These are phyloP conservation scores for Geranomyces variabilis DNA, from an alignment of 192 early-diverging fungal genomes.

Conservation along the genomic window DNA sequence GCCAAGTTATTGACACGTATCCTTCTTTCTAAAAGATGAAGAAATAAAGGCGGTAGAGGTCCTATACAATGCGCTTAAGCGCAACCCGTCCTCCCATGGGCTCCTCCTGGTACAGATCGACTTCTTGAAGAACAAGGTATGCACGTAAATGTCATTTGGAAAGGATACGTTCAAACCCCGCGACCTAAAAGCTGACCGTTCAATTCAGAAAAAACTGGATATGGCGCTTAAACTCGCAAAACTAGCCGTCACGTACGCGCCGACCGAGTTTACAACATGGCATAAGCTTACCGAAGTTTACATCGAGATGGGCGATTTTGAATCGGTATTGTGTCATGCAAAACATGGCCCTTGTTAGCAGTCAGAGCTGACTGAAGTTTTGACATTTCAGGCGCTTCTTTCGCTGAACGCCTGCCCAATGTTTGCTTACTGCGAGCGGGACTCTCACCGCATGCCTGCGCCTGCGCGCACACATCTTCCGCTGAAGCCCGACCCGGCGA, in stretches of 20 bases:
- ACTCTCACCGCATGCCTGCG: slow-evolving; percentile 88
- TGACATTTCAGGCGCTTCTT: slow-evolving; percentile 71
- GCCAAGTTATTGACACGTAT: too few relatives aligned
- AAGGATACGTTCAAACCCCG: too few relatives aligned
- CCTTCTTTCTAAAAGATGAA: slow-evolving; percentile 65
- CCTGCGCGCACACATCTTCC: slow-evolving; percentile 88
- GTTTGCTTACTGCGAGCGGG: slow-evolving; percentile 90
- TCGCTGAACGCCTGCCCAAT: slow-evolving; percentile 98
- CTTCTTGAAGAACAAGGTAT: slow-evolving; percentile 82
- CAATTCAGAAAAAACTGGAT: slow-evolving; percentile 59
- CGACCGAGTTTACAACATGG: slow-evolving; percentile 96
- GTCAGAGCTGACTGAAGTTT: neutral
- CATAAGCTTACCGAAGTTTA: slow-evolving; percentile 93
- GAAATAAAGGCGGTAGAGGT: slow-evolving; percentile 92
- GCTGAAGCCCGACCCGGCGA: slow-evolving; percentile 77
- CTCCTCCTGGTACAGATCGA: slow-evolving; percentile 89
- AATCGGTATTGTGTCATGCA: slow-evolving; percentile 64
- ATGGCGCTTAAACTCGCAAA: slow-evolving; percentile 87
- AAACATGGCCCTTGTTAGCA: neutral
- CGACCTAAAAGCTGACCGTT: neutral
- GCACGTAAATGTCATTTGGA: neutral
- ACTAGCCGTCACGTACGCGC: slow-evolving; percentile 90
- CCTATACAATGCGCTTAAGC: slow-evolving; percentile 81
- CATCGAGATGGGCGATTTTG: slow-evolving; percentile 81
- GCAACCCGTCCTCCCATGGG: slow-evolving; percentile 78